phyloP scores from a whole-genome alignment of 2,329 filamentous ascomycete species.

The Colletotrichum viniferum region DNA sequence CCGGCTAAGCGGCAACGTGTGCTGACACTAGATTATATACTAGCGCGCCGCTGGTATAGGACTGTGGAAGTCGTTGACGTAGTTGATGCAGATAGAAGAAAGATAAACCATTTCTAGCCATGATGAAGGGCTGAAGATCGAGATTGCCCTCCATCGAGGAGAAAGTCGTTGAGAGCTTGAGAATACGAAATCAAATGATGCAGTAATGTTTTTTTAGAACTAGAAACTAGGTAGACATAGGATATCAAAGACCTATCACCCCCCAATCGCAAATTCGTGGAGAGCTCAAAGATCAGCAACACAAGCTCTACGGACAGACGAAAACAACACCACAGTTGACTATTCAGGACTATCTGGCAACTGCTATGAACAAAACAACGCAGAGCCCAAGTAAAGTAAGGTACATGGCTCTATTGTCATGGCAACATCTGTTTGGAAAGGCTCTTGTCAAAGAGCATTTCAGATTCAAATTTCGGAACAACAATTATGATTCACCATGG shows the following conservation, averaged over 20 bases:
- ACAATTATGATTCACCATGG: not conserved
- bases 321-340: not conserved
- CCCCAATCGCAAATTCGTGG: not conserved
- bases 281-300: not conserved
- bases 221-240: not conserved
- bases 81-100: not conserved
- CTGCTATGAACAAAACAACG: not conserved
- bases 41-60: not conserved
- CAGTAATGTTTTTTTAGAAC: accelerated
- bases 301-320: not conserved
- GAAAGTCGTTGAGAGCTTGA: not conserved
- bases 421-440: accelerated
- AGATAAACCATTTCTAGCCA: not conserved
- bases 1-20: not conserved
- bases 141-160: not conserved
- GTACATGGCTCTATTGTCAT: not conserved
- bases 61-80: not conserved
- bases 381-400: not conserved
- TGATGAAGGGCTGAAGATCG: not conserved
- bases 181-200: not conserved
- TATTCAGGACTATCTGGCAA: not conserved
- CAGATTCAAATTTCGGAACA: accelerated
- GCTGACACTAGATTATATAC: not conserved
- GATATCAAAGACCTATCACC: not conserved
- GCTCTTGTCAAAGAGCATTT: not conserved